Conservation (phyloP, 139 green algal genomes). For the Asterochloris sp. region DNA sequence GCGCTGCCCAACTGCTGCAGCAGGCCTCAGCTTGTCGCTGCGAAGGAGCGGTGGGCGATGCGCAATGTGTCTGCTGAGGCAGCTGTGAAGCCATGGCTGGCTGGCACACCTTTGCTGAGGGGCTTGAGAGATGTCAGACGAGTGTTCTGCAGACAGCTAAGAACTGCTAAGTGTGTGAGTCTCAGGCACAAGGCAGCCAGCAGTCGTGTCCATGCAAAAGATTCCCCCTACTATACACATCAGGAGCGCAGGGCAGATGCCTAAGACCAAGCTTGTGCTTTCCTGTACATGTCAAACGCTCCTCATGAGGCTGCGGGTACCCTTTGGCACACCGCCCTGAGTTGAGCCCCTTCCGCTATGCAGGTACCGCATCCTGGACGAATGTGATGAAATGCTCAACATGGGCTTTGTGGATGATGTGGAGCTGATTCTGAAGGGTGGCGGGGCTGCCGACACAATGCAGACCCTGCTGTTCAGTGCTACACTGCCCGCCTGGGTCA, state of each 20-base stretch:
- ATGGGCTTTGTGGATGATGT: conserved; percentile 99
- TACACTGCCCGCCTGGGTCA: conserved; percentile 94
- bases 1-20: too few relatives aligned
- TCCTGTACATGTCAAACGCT: neutral
- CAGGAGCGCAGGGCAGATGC: neutral
- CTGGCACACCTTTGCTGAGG: too few relatives aligned
- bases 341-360: neutral
- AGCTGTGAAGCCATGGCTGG: too few relatives aligned
- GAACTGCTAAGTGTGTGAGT: too few relatives aligned
- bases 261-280: neutral
- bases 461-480: conserved; percentile 98
- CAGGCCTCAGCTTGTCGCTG: too few relatives aligned
- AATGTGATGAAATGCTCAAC: conserved; percentile 99
- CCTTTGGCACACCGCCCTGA: neutral
- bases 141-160: too few relatives aligned
- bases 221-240: too few relatives aligned
- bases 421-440: conserved; percentile 90
- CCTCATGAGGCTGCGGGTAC: neutral
- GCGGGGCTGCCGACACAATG: conserved; percentile 36
- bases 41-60: too few relatives aligned
- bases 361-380: conserved; percentile 91
- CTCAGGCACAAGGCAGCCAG: too few relatives aligned
- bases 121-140: too few relatives aligned
- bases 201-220: too few relatives aligned
- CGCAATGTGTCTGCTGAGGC: too few relatives aligned